Percentiles rank a stretch among this genome's conserved stretches.
These are phyloP conservation scores for Lactarius tabidus DNA, from an alignment of 768 basidiomycete species.

Conservation along the genomic window DNA sequence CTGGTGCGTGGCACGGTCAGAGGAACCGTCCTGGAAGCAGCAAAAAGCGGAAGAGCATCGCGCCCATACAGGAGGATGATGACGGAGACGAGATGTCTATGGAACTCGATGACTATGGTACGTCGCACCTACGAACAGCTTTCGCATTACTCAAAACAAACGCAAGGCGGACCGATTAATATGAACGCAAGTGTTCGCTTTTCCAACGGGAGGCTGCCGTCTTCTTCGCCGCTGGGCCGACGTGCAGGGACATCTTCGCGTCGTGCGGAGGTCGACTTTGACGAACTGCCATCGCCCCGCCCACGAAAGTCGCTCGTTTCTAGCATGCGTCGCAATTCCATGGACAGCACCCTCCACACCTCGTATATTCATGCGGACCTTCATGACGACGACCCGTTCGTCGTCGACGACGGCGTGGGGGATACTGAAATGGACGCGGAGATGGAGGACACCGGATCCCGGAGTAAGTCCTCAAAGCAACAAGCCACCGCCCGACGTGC, in stretches of 20 bases:
- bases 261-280: conserved; percentile 35
- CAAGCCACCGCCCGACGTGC: conserved; percentile 10
- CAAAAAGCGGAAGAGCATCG: conserved; percentile 41
- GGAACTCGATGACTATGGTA: conserved; percentile 58
- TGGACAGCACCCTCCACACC: conserved; percentile 19
- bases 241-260: conserved; percentile 29
- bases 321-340: conserved; percentile 26
- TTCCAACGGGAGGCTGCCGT: conserved; percentile 28
- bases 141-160: not conserved
- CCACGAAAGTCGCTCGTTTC: conserved; percentile 28
- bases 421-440: conserved; percentile 33
- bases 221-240: conserved; percentile 30
- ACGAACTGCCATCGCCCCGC: conserved; percentile 35
- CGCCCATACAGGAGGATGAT: conserved; percentile 29
- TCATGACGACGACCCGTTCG: conserved; percentile 23
- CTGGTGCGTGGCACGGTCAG: conserved; percentile 56
- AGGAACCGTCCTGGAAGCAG: conserved; percentile 30
- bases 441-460: conserved; percentile 16
- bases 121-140: conserved; percentile 38
- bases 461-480: not conserved
- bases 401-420: conserved; percentile 23
- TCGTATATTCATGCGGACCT: conserved; percentile 24
- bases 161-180: conserved; percentile 14
- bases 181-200: conserved; percentile 34
- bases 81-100: conserved; percentile 71